These are phyloP conservation scores for Asterophora parasitica DNA, from an alignment of 768 basidiomycete genomes.

Conservation along the genomic window DNA sequence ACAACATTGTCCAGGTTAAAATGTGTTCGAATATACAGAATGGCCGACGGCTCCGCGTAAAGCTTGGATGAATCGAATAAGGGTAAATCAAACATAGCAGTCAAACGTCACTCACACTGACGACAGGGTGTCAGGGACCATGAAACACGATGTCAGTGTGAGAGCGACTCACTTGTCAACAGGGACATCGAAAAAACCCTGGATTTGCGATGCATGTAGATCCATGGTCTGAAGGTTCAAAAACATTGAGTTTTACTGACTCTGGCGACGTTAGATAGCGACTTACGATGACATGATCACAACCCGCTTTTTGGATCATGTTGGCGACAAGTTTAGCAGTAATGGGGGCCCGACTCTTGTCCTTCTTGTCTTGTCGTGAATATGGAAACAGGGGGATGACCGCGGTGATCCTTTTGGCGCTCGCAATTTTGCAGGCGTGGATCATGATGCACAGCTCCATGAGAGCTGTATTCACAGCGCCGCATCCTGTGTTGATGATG, in stretches of 20 bases:
- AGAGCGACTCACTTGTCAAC: constrained; percentile 89
- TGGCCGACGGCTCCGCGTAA: constrained; percentile 93
- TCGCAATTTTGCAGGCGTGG: constrained; percentile 99
- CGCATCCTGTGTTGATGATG: constrained; percentile 92
- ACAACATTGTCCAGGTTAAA: constrained; percentile 83
- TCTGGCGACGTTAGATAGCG: constrained; percentile 1
- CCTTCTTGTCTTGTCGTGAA: constrained; percentile 97
- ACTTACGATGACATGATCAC: constrained; percentile 95
- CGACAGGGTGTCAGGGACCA: constrained; percentile 2
- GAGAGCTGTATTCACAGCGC: constrained; percentile 84
- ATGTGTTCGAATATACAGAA: constrained; percentile 90
- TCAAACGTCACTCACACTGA: constrained; percentile 42
- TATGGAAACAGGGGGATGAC: constrained; percentile 97
- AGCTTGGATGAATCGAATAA: constrained; percentile 43
- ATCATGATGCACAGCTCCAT: constrained; percentile 99
- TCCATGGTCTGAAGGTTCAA: constrained; percentile 79
- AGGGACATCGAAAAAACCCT: constrained; percentile 99
- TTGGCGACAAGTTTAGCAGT: constrained; percentile 98
- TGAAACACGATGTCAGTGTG: constrained; percentile 6
- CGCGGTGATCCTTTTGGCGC: constrained; percentile 96
- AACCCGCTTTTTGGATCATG: constrained; percentile 88
- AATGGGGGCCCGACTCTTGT: constrained; percentile 97
- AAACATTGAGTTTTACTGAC: constrained; percentile 10
- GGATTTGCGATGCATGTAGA: constrained; percentile 97
- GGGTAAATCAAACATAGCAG: constrained; percentile 1